Evolutionary conservation across 306 rosid genomes (phyloP), one percentile per base, ranked within the genome.

Genomic region (Prunus kanzakura): DNA sequence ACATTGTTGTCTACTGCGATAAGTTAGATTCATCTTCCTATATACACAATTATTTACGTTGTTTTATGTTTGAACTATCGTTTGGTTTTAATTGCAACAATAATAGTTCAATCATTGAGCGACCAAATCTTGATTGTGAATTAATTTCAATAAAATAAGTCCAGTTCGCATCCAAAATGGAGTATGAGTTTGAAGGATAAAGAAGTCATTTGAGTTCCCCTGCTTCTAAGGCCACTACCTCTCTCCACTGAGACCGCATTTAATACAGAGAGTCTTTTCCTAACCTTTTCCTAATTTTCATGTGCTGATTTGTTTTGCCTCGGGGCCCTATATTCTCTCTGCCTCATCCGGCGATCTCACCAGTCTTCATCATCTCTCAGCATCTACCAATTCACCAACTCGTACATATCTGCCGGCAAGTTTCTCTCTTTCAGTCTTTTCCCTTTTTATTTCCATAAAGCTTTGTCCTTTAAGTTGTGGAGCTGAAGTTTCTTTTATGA

Each of bases 301-400:
- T 46, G 69, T 61, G 69, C 69, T 46, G 52, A 52, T 60, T 64
- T 14, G 43, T 30, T 62, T 27, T 62, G 67, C 41, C 64, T 12
- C 64, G 64, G 64, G 23, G 7, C 47, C 54, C 75, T 72, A 72
- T 73, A 58, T 73, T 61, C 77, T 25, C 77, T 45, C 69, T 46
- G 49, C 68, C 41, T 22, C 38, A 27, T 43, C 56, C 69, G 56
- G 69, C 46, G 69, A 61, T 60, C 77, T 46, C 75, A 32, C 11
- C 49, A 50, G 27, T 29, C 15, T 49, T 38, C 38, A 6, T 2
- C 54, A 38, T n/a, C 50, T 30, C 20, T 30, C 15, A 18, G 74
- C 13, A 4, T 12, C 35, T 18, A 51, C 10, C 69, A 30, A 19
- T 38, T 35, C 49, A 32, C 22, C 9, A 30, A n/a, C 43, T 38